Evolutionary conservation across 352 stramenopile genomes (phyloP), one percentile per base, ranked within the genome.

Genomic region (Phytophthora colocasiae): DNA sequence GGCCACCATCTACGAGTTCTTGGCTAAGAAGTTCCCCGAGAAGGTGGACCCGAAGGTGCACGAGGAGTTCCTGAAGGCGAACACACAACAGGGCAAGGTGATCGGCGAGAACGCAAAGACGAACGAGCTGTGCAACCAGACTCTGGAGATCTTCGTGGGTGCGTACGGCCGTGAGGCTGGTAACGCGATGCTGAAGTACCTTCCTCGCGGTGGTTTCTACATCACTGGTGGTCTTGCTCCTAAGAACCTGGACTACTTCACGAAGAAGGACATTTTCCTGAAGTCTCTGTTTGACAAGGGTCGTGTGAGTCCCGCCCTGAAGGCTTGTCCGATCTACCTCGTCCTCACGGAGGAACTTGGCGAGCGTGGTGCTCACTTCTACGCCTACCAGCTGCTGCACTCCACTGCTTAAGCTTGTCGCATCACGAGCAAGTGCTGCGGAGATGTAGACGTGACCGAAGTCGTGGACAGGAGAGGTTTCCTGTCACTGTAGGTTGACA

Each of bases 201-300:
- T 99, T 59, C 96, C 96, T 39, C 96, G 87, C 22, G 96, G 96
- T 73, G 97, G 97, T 31, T 90, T 99, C 60, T 99, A 98, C 86
- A 91, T 99, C 51, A 97, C 95, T 8, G 97, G 97, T 27, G 96
- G 96, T 49, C 86, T 99, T 38, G 98, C 97, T 34, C 91, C 91
- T 2, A 99, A 99, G 83, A 98, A 99, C 75, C 80, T 99, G 41
- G 78, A 95, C 66, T 95, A 93, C 58, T 98, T 99, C 72, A 86
- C 76, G 26, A 85, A 87, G 66, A 78, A 79, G 61, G 66, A 77
- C 27, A 75, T 83, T 47, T 96, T 97, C 74, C 78, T 91, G 52
- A 77, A 88, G 39, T 77, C 81, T 24, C 76, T 93, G 62, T 88
- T 91, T 26, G 87, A 97, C 80, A 94, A 97, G 73, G 91, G 91